Evolutionary conservation across 2,329 filamentous ascomycete species (phyloP).

Genomic region (Parastagonospora nodorum): DNA sequence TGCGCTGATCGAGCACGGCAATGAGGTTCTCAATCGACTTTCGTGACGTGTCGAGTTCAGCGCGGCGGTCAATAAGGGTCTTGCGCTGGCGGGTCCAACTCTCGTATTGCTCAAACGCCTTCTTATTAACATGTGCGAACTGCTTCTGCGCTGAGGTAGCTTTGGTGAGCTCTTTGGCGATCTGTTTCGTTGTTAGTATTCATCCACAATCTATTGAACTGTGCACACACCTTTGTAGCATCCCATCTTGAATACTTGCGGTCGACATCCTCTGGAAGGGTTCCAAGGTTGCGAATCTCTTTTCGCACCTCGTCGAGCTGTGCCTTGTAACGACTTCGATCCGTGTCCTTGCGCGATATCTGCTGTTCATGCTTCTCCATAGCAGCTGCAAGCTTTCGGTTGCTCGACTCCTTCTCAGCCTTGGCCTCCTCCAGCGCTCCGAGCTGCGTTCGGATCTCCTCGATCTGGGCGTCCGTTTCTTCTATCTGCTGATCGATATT

Average conservation of each 20-base stretch:
- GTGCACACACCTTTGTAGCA: conserved; percentile 68
- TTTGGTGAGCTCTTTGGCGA: conserved; percentile 72
- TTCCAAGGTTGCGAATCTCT: conserved; percentile 90
- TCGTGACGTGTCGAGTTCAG: conserved; percentile 86
- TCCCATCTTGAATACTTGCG: conserved; percentile 86
- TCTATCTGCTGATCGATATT: conserved; percentile 70
- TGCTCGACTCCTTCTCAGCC: conserved; percentile 69
- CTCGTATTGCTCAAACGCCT: conserved; percentile 98
- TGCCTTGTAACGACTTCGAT: conserved; percentile 77
- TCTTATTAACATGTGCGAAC: conserved; percentile 98
- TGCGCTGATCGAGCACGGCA: conserved; percentile 87
- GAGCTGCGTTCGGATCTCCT: conserved; percentile 60
- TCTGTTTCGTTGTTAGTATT: conserved; percentile 22
- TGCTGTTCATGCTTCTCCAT: conserved; percentile 87
- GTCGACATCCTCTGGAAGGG: conserved; percentile 91
- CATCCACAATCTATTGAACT: neutral
- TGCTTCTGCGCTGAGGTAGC: conserved; percentile 94
- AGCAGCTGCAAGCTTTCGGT: conserved; percentile 74
- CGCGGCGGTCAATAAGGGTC: conserved; percentile 78
- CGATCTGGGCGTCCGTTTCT: conserved; percentile 76
- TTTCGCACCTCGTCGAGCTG: conserved; percentile 81
- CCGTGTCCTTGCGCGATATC: conserved; percentile 90
- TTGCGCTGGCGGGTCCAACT: conserved; percentile 94
- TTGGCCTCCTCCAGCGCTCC: conserved; percentile 63
- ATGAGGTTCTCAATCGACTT: conserved; percentile 90